Percentiles rank a stretch among this genome's conserved stretches.
Evolutionary conservation across 352 stramenopile genomes (phyloP).

Genomic region (Pythium monospermum): DNA sequence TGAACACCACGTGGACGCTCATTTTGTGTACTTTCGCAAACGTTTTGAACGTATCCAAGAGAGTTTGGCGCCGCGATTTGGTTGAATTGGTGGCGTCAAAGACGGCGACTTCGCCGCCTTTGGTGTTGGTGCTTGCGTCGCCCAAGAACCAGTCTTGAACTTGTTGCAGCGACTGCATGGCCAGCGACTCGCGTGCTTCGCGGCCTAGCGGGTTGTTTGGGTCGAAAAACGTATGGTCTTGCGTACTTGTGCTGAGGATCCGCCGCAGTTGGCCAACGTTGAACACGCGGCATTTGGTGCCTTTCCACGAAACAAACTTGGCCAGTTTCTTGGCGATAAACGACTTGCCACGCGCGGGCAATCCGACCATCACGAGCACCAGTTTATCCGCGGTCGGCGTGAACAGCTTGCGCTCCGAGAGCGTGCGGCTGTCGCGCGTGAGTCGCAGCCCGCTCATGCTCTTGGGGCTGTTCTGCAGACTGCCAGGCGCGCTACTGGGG

Average conservation of each 20-base stretch:
- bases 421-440: constrained; percentile 23
- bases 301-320: constrained; percentile 81
- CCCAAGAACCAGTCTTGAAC: constrained; percentile 60
- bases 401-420: constrained; percentile 73
- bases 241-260: constrained; percentile 55
- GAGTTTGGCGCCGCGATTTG: constrained; percentile 39
- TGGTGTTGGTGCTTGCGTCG: constrained; percentile 16
- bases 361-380: constrained; percentile 93
- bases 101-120: constrained; percentile 79
- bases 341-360: constrained; percentile 94
- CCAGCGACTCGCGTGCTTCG: constrained; percentile 75
- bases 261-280: constrained; percentile 94
- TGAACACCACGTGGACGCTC: constrained; percentile 87
- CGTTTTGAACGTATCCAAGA: constrained; percentile 52
- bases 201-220: constrained; percentile 78
- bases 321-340: constrained; percentile 92
- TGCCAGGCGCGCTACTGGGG: constrained; percentile 16
- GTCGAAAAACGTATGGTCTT: constrained; percentile 92
- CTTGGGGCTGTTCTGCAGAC: constrained; percentile 23
- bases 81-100: constrained; percentile 91
- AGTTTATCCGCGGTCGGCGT: constrained; percentile 90
- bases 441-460: constrained; percentile 7
- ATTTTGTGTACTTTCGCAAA: constrained; percentile 62
- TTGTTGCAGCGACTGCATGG: constrained; percentile 64
- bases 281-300: constrained; percentile 85